These are phyloP conservation scores for Tetrahymena elliotti DNA, from an alignment of 73 alveolate species.

Conservation along the genomic window DNA sequence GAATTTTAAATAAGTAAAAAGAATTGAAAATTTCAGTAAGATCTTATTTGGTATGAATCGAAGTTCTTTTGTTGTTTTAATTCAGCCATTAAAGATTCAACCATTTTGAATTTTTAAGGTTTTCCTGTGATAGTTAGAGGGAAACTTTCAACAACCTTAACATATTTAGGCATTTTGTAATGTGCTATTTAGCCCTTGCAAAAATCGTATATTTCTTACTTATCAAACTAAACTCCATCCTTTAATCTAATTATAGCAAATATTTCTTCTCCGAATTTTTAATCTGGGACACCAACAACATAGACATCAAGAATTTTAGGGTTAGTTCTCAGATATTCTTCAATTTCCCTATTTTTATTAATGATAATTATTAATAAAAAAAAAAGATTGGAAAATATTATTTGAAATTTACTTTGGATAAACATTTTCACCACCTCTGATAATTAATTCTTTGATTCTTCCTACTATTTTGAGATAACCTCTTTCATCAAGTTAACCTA, in stretches of 20 bases:
- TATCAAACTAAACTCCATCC: conserved; percentile 1
- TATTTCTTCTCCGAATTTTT: conserved; percentile 70
- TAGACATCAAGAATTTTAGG: conserved; percentile 54
- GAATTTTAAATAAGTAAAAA: neutral
- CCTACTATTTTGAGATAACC: conserved; percentile 76
- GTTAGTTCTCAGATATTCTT: conserved; percentile 54
- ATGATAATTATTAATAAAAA: neutral
- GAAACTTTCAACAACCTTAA: conserved; percentile 46
- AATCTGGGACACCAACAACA: conserved; percentile 71
- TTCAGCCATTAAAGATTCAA: conserved; percentile 22
- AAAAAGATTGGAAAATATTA: too few relatives aligned
- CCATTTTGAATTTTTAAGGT: conserved; percentile 66
- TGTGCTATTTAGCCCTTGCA: conserved; percentile 65
- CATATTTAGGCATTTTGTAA: conserved; percentile 54
- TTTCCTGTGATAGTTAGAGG: conserved; percentile 81
- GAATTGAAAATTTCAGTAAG: neutral
- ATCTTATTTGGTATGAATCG: conserved; percentile 16
- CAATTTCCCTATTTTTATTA: conserved; percentile 48
- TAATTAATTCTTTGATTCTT: conserved; percentile 74
- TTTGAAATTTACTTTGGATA: conserved; percentile 67
- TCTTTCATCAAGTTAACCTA: conserved; percentile 59
- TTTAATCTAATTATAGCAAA: conserved; percentile 67
- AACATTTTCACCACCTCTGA: conserved; percentile 86
- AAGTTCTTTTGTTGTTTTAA: neutral
- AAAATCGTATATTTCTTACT: conserved; percentile 34